Evolutionary conservation across 345 rosid species (phyloP).

Genomic region (Euphorbia peplus): DNA sequence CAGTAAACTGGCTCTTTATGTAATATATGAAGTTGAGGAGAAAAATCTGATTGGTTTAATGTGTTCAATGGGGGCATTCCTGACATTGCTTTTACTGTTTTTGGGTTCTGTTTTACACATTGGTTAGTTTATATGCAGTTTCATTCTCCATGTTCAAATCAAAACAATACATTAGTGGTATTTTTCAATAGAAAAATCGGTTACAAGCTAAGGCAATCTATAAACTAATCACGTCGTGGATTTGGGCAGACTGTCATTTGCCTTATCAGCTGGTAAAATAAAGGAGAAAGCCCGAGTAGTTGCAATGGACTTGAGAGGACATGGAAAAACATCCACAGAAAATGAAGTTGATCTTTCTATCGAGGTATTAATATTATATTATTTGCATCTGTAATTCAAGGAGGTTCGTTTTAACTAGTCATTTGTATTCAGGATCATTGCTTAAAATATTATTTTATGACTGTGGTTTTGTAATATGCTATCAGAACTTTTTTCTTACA

Average conservation of each 20-base stretch:
- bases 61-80: not conserved
- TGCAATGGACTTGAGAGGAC: constrained; percentile 95
- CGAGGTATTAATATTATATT: constrained; percentile 44
- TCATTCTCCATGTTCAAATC: not conserved
- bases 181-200: not conserved
- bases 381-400: not conserved
- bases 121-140: not conserved
- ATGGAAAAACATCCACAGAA: constrained; percentile 75
- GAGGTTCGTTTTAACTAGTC: not conserved
- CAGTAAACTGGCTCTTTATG: not conserved
- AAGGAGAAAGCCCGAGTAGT: constrained; percentile 88
- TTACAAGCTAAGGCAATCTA: not conserved
- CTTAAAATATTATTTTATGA: not conserved
- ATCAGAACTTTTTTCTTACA: constrained; percentile 12
- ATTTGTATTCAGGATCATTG: not conserved
- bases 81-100: not conserved
- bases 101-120: not conserved
- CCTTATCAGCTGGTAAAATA: constrained; percentile 64
- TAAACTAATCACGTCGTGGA: not conserved
- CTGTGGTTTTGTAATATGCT: not conserved
- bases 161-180: not conserved
- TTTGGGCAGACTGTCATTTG: constrained; percentile 74
- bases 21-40: too few relatives aligned
- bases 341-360: constrained; percentile 85
- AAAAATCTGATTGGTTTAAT: not conserved